These are phyloP conservation scores for Ophiocordyceps camponoti-leonardi DNA, from an alignment of 2,329 filamentous ascomycete genomes.

Conservation along the genomic window DNA sequence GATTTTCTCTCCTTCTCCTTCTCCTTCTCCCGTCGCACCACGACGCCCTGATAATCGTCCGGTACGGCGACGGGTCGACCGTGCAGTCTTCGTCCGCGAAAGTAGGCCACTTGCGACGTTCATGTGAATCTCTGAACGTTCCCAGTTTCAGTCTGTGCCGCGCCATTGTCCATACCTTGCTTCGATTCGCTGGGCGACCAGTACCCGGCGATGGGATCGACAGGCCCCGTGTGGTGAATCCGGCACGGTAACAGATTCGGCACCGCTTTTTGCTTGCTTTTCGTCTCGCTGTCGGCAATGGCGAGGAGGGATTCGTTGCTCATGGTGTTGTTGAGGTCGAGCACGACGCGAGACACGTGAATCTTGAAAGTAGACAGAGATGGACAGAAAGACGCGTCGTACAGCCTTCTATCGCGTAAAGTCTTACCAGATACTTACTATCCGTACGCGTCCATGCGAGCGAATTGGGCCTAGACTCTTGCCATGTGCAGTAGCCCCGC, in stretches of 20 bases:
- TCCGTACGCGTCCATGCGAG: background rate
- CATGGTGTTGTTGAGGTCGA: slow-evolving; percentile 12
- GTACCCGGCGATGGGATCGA: slow-evolving; percentile 46
- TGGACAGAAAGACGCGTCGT: too few species aligned
- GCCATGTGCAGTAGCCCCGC: background rate
- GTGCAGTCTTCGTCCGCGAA: slow-evolving; percentile 64
- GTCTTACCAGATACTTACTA: background rate
- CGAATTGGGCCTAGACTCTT: background rate
- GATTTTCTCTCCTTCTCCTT: slow-evolving; percentile 10
- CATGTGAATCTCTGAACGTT: too few species aligned
- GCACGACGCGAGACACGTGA: too few species aligned
- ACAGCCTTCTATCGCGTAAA: too few species aligned
- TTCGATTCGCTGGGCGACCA: slow-evolving; percentile 40
- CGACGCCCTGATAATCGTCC: slow-evolving; percentile 49
- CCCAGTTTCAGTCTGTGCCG: background rate
- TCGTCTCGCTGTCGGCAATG: slow-evolving; percentile 12
- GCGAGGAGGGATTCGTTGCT: slow-evolving; percentile 24
- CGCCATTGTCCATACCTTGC: slow-evolving; percentile 10
- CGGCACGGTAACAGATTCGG: slow-evolving; percentile 67
- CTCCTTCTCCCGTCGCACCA: slow-evolving; percentile 26
- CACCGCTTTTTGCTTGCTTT: slow-evolving; percentile 20
- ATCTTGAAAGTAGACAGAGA: too few species aligned
- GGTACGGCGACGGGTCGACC: slow-evolving; percentile 53
- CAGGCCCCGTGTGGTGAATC: slow-evolving; percentile 60
- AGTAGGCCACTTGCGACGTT: slow-evolving; percentile 37